phyloP scores from a whole-genome alignment of 2,329 filamentous ascomycete genomes.

The Xylaria sp. region DNA sequence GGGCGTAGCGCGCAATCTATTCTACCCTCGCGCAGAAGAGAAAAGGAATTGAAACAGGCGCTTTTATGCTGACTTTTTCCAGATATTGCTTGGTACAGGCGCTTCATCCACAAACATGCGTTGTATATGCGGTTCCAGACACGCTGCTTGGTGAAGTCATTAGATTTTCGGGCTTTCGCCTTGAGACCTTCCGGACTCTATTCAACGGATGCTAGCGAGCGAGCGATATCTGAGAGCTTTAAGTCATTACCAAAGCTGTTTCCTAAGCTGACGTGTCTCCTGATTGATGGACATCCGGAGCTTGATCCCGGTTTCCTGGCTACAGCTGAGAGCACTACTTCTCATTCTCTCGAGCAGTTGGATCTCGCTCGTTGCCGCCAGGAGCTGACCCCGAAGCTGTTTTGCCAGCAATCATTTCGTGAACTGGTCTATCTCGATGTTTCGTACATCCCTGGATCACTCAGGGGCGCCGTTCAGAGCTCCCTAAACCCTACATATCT shows the following conservation, averaged over 20 bases:
- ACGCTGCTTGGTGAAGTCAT: constrained; percentile 50
- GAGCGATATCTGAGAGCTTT: constrained; percentile 49
- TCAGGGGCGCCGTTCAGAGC: constrained; percentile 45
- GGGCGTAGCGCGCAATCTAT: background rate
- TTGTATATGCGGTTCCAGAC: constrained; percentile 45
- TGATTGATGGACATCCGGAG: constrained; percentile 55
- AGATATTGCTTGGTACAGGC: constrained; percentile 58
- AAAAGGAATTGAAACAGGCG: constrained; percentile 28
- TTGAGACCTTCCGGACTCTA: constrained; percentile 49
- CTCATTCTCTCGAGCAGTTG: constrained; percentile 47
- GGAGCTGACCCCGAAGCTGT: constrained; percentile 50
- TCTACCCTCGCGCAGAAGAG: background rate
- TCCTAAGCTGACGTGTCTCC: constrained; percentile 51
- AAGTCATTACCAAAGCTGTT: constrained; percentile 47
- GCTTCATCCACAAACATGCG: constrained; percentile 52
- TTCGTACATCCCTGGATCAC: constrained; percentile 55
- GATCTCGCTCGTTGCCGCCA: constrained; percentile 51
- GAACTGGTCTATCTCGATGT: constrained; percentile 59
- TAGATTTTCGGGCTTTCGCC: constrained; percentile 56
- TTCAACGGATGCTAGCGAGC: constrained; percentile 45
- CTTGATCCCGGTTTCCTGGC: constrained; percentile 50
- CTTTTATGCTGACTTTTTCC: constrained; percentile 25
- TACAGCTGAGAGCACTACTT: constrained; percentile 14
- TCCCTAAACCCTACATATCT: constrained; percentile 45
- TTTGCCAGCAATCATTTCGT: constrained; percentile 45